Conservation (phyloP, 768 basidiomycete genomes). For the Trametes sanguinea region DNA sequence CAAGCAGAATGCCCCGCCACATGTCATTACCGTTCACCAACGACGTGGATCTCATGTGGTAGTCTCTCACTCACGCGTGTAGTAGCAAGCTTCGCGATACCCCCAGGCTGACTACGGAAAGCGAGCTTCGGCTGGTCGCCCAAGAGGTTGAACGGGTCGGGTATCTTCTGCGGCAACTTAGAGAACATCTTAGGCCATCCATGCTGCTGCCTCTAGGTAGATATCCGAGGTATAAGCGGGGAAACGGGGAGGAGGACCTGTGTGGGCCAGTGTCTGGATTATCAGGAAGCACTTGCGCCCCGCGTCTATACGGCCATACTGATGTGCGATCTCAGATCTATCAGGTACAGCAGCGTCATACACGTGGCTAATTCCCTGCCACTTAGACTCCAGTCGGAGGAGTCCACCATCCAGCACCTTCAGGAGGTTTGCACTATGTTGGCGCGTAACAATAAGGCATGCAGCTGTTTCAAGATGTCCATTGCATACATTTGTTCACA, state of each 20-base stretch:
- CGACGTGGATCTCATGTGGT: no score
- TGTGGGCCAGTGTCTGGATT: not conserved
- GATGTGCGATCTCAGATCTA: constrained; percentile 9
- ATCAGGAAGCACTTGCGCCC: not conserved
- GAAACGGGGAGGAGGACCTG: not conserved
- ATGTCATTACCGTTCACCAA: not conserved
- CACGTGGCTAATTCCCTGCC: not conserved
- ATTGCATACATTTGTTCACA: no score
- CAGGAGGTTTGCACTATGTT: no score
- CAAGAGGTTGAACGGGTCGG: constrained; percentile 74
- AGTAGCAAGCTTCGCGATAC: constrained; percentile 74
- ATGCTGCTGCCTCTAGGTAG: not conserved
- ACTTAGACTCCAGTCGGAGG: no score
- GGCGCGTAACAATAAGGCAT: no score
- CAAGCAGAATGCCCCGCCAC: not conserved
- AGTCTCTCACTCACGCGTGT: constrained; percentile 57
- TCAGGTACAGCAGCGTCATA: not conserved
- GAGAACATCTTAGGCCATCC: constrained; percentile 54
- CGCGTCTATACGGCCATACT: not conserved
- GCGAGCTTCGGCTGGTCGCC: constrained; percentile 89
- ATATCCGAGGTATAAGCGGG: not conserved
- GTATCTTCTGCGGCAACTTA: constrained; percentile 70
- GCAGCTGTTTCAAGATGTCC: no score
- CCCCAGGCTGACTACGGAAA: constrained; percentile 80
- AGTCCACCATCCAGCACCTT: no score